Conservation (phyloP, 164 flowering plant genomes). For the Annona squamosa region DNA sequence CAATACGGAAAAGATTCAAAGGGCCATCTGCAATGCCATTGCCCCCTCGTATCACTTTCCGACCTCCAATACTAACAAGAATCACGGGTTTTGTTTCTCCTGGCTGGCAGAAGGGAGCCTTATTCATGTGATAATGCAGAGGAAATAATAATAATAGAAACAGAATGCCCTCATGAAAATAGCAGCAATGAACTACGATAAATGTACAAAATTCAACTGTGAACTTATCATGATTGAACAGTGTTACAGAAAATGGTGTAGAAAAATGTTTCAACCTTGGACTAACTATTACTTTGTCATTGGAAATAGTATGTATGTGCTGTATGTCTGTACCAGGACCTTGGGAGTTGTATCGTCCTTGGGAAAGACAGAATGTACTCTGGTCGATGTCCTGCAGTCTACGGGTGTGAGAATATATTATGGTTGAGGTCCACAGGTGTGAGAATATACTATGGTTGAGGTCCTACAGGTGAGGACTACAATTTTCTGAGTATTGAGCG, state of each 20-base stretch:
- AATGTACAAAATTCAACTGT: background rate
- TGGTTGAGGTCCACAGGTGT: background rate
- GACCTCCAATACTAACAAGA: slow-evolving; percentile 77
- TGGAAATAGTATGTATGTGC: too few species aligned
- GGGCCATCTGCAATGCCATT: slow-evolving; percentile 74
- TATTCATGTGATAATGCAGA: background rate
- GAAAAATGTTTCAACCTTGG: background rate
- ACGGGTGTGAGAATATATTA: too few species aligned
- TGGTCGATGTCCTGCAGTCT: too few species aligned
- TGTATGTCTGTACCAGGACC: background rate
- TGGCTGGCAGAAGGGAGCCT: slow-evolving; percentile 47
- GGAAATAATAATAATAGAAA: background rate
- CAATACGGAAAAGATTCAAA: slow-evolving; percentile 31
- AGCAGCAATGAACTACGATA: too few species aligned
- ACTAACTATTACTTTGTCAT: too few species aligned
- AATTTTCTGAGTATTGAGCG: background rate
- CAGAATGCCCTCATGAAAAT: background rate
- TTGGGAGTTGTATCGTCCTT: background rate
- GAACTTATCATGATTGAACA: background rate
- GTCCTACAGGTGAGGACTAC: background rate
- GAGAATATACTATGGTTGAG: background rate
- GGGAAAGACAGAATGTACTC: background rate
- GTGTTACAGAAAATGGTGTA: background rate
- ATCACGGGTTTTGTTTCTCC: slow-evolving; percentile 68
- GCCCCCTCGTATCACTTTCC: slow-evolving; percentile 72